Evolutionary conservation across 805 yeast genomes (phyloP).

Genomic region (Saturnispora gosingensis): DNA sequence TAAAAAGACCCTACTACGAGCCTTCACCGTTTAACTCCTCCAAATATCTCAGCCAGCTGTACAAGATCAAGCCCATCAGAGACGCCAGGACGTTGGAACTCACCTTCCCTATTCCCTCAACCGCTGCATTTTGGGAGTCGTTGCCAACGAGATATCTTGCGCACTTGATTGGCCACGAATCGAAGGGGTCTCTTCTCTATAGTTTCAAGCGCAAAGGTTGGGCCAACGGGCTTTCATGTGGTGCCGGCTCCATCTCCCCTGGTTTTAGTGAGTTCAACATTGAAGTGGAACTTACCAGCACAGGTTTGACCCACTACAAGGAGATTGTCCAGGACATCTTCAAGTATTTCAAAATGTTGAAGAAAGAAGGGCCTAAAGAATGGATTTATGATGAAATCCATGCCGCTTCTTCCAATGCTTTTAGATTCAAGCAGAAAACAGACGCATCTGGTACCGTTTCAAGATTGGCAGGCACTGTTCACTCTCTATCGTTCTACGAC

Average conservation of each 20-base stretch:
- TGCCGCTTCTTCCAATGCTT: conserved; percentile 57
- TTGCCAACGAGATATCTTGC: conserved; percentile 65
- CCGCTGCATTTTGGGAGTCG: conserved; percentile 52
- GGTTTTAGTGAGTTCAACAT: conserved; percentile 63
- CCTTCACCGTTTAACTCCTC: conserved; percentile 38
- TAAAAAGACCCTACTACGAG: conserved; percentile 36
- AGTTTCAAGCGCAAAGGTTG: conserved; percentile 63
- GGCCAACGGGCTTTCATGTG: conserved; percentile 74
- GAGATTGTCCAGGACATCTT: conserved; percentile 52
- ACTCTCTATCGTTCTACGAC: conserved; percentile 19
- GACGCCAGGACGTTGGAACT: conserved; percentile 61
- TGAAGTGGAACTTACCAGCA: conserved; percentile 65
- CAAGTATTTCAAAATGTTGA: conserved; percentile 62
- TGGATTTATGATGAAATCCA: conserved; percentile 76
- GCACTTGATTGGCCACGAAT: conserved; percentile 89
- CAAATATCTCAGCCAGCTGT: conserved; percentile 42
- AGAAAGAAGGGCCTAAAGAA: conserved; percentile 50
- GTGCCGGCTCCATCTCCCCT: conserved; percentile 54
- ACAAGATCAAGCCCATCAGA: conserved; percentile 74
- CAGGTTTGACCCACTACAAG: conserved; percentile 58
- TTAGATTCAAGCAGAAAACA: conserved; percentile 72
- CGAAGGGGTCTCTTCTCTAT: conserved; percentile 72
- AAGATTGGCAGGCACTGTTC: conserved; percentile 23
- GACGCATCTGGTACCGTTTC: conserved; percentile 70
- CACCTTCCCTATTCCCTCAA: conserved; percentile 68